These are phyloP conservation scores for Boletus sensibilis DNA, from an alignment of 768 basidiomycete species.

Conservation along the genomic window DNA sequence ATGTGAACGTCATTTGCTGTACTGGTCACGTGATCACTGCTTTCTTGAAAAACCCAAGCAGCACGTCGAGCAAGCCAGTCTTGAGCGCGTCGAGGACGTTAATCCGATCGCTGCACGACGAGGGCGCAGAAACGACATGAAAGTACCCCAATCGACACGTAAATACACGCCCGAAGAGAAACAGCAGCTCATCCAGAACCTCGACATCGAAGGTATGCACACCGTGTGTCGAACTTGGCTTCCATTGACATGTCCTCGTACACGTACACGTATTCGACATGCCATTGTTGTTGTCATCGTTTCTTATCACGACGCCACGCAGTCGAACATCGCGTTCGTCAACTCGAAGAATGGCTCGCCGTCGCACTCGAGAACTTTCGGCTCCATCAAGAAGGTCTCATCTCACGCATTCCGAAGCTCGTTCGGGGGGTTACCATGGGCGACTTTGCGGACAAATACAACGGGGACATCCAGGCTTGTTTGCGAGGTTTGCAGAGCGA, in stretches of 20 bases:
- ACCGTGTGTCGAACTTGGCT: background rate
- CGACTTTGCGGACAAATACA: constrained; percentile 76
- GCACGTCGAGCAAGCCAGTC: background rate
- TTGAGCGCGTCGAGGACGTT: background rate
- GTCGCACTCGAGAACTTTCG: constrained; percentile 73
- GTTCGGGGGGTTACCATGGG: constrained; percentile 71
- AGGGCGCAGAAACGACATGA: constrained; percentile 16
- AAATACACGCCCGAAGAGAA: constrained; percentile 68
- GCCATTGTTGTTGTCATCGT: background rate
- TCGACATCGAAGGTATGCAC: constrained; percentile 72
- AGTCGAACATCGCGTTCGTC: constrained; percentile 74
- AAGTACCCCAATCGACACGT: constrained; percentile 19
- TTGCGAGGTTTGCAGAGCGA: constrained; percentile 68
- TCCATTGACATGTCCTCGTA: too few relatives aligned
- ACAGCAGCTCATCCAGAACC: constrained; percentile 68
- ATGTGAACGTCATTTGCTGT: background rate
- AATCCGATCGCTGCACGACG: background rate
- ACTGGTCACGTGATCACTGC: constrained; percentile 8
- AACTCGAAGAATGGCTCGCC: constrained; percentile 73
- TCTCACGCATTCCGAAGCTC: constrained; percentile 71
- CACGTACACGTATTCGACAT: too few relatives aligned
- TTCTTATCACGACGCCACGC: background rate
- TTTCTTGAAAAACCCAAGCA: background rate
- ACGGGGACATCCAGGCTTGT: constrained; percentile 71
- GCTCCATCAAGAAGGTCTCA: constrained; percentile 71